Percentiles rank a stretch among this genome's conserved stretches.
Conservation (phyloP, 306 rosid genomes). For the Phaseolus lunatus region DNA sequence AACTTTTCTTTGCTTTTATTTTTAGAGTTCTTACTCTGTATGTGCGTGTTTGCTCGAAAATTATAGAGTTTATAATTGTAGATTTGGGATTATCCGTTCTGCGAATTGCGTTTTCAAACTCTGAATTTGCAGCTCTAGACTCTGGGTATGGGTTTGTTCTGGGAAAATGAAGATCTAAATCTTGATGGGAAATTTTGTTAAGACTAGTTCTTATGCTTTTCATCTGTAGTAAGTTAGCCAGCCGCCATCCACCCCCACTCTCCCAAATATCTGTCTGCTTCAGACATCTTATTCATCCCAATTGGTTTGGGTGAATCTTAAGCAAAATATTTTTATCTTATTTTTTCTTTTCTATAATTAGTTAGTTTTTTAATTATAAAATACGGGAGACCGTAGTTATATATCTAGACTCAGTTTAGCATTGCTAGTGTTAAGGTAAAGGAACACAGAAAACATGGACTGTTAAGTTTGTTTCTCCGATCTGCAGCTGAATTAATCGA, state of each 20-base stretch:
- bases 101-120: constrained; percentile 8
- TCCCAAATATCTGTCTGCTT: too few relatives aligned
- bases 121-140: neutral
- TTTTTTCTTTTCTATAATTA: neutral
- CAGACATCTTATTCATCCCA: neutral
- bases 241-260: neutral
- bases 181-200: constrained; percentile 10
- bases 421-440: neutral
- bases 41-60: too few relatives aligned
- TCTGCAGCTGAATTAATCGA: constrained; percentile 40
- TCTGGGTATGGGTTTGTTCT: constrained; percentile 12
- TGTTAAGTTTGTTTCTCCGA: constrained; percentile 28
- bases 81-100: constrained; percentile 26
- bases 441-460: constrained; percentile 1
- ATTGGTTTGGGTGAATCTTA: constrained; percentile 14
- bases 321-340: neutral
- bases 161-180: constrained; percentile 24
- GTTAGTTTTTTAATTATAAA: neutral
- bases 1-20: constrained; percentile 21
- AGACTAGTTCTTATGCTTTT: neutral
- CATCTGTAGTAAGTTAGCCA: neutral
- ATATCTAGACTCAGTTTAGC: constrained; percentile 24
- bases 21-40: neutral
- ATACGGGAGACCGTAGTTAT: constrained; percentile 31
- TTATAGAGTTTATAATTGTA: too few relatives aligned